These are phyloP conservation scores for Solidago caesia DNA, from an alignment of 129 eudicot genomes.

Conservation along the genomic window DNA sequence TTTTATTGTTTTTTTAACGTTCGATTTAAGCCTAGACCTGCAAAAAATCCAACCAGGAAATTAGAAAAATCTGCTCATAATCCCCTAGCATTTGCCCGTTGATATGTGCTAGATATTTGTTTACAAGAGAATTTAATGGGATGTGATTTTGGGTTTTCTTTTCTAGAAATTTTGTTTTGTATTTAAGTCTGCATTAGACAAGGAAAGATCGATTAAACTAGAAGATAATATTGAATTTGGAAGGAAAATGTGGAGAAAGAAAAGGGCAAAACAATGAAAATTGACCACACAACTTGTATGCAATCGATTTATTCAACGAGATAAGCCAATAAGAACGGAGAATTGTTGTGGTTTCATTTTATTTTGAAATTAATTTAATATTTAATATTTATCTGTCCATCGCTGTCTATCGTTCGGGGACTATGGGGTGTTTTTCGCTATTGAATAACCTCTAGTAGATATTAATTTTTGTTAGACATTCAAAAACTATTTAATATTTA, in stretches of 20 bases:
- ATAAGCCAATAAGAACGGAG: slow-evolving; percentile 31
- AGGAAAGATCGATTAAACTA: slow-evolving; percentile 21
- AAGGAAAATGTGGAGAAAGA: slow-evolving; percentile 37
- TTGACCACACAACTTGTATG: slow-evolving; percentile 40
- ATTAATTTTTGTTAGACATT: no score
- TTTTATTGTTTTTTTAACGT: no score
- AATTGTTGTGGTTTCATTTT: slow-evolving; percentile 7
- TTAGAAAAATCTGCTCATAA: no score
- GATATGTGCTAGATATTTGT: no score
- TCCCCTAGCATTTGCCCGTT: no score
- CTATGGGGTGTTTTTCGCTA: no score
- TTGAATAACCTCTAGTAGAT: no score
- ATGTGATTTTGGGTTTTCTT: slow-evolving; percentile 21
- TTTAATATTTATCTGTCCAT: no score
- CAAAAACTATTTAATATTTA: no score
- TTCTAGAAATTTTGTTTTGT: slow-evolving; percentile 4
- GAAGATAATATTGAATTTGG: slow-evolving; percentile 28
- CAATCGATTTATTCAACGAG: slow-evolving; percentile 36
- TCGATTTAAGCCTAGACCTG: no score
- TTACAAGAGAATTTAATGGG: slow-evolving; percentile 19
- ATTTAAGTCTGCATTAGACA: slow-evolving; percentile 33
- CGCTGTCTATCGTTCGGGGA: no score
- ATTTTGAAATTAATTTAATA: neutral
- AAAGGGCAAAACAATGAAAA: slow-evolving; percentile 37
- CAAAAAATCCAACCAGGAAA: no score